Evolutionary conservation across 192 early-diverging fungal species (phyloP), one percentile per base, ranked within the genome.

Genomic region (Polychytrium aggregatum): DNA sequence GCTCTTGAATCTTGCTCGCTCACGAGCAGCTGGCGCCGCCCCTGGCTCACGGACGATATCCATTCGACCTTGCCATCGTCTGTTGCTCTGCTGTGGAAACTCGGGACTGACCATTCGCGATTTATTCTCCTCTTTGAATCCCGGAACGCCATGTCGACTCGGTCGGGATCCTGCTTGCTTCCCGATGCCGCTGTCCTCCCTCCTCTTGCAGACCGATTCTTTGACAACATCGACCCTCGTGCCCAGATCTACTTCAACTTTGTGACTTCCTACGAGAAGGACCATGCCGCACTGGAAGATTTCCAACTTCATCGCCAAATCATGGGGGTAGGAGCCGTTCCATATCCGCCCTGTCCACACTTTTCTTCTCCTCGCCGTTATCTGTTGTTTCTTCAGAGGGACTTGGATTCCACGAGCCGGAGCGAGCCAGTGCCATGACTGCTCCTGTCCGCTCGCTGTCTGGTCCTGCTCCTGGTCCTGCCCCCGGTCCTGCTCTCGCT

Each of bases 201-300:
- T 16, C 22, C 40, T 20, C 22, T 9, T 34, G 10, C 43, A 60
- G 53, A 52, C 33, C 60, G 65, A 46, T 69, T 44, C 38, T 35
- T 50, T 14, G 57, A 69, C 30, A 45, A 69, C 35, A 39, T 72
- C 34, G 53, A 56, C 39, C 68, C 65, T 21, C 81, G 85, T 37
- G 85, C 83, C 2, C 71, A 76, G 44, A 49, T 87, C 11, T 71
- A 81, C 50, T 82, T 85, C 45, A 75, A 87, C 31, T 84, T 85
- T 50, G 65, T 75, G 20, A 85, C 82, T 16, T 64, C 65, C 4
- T 83, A 83, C 53, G 74, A 70, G 25, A 48, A 61, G 34, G 86
- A 87, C 26, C 81, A 82, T 42, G 63, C 68, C n/a, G 72, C 76
- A 29, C 59, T 85, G 37, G 84, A 87, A 52, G 85, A 88, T 46